Evolutionary conservation across 768 basidiomycete species (phyloP).

Genomic region (Xanthoconium stramineum): DNA sequence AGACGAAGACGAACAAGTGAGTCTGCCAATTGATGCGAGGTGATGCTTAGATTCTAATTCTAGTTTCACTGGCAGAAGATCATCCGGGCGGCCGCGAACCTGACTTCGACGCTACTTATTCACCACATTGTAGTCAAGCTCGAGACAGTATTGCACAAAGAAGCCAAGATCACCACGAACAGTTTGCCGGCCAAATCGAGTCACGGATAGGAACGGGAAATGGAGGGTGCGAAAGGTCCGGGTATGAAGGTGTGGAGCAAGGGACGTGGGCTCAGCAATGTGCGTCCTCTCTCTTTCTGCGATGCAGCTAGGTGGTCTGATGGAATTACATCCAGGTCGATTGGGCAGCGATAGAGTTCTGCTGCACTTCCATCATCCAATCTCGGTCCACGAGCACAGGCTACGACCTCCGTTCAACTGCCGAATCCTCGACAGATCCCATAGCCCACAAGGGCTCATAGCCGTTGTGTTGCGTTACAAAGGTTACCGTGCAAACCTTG

Average conservation of each 20-base stretch:
- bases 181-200: constrained; percentile 87
- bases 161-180: constrained; percentile 85
- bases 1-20: constrained; percentile 86
- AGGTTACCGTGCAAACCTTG: constrained; percentile 89
- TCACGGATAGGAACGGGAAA: constrained; percentile 76
- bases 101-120: constrained; percentile 85
- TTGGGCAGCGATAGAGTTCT: constrained; percentile 88
- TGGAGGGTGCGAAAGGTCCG: constrained; percentile 67
- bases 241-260: constrained; percentile 93
- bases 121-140: constrained; percentile 86
- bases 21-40: constrained; percentile 27
- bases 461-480: constrained; percentile 90
- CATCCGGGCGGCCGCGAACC: constrained; percentile 64
- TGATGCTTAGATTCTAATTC: constrained; percentile 8
- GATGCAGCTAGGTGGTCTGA: constrained; percentile 3
- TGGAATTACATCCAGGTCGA: constrained; percentile 57
- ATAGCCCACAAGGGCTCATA: constrained; percentile 81
- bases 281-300: constrained; percentile 37
- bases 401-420: constrained; percentile 86
- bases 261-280: constrained; percentile 69
- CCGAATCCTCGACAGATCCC: constrained; percentile 81
- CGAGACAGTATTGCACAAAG: constrained; percentile 87
- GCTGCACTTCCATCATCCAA: constrained; percentile 94
- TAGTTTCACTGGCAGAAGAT: constrained; percentile 61
- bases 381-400: constrained; percentile 79